phyloP scores from a whole-genome alignment of 768 basidiomycete species.

The Hypholoma fasciculare region DNA sequence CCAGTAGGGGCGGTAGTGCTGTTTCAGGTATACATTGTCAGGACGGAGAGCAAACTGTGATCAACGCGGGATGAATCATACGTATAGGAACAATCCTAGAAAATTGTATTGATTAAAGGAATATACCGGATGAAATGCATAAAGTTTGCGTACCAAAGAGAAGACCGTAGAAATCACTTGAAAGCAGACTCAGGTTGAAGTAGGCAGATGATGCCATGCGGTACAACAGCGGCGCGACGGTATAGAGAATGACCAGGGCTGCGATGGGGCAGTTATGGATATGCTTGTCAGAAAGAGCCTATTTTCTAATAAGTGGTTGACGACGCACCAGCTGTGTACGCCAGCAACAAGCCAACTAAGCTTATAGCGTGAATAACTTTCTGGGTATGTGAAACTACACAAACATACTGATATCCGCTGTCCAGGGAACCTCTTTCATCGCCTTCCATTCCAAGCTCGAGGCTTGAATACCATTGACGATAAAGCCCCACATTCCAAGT shows the following conservation, averaged over 20 bases:
- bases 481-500: constrained; percentile 80
- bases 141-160: constrained; percentile 59
- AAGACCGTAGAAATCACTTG: constrained; percentile 86
- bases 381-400: not conserved
- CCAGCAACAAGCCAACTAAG: constrained; percentile 45
- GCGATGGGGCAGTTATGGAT: constrained; percentile 19
- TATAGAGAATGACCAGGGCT: constrained; percentile 87
- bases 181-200: constrained; percentile 83
- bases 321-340: constrained; percentile 37
- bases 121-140: constrained; percentile 11
- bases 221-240: constrained; percentile 82
- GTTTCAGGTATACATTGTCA: constrained; percentile 2
- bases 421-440: constrained; percentile 73
- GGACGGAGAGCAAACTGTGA: not conserved
- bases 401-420: constrained; percentile 62
- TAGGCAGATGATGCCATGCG: constrained; percentile 84
- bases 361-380: constrained; percentile 1
- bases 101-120: not conserved
- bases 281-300: not conserved
- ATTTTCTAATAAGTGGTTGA: not conserved
- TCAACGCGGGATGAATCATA: constrained; percentile 22
- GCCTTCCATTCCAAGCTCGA: constrained; percentile 68
- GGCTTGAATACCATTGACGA: constrained; percentile 80
- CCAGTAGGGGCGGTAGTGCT: constrained; percentile 88
- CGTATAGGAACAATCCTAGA: constrained; percentile 52